Percentiles rank a stretch among this genome's conserved stretches.
Evolutionary conservation across 352 stramenopile species (phyloP).

Genomic region (Pythium graminicola): DNA sequence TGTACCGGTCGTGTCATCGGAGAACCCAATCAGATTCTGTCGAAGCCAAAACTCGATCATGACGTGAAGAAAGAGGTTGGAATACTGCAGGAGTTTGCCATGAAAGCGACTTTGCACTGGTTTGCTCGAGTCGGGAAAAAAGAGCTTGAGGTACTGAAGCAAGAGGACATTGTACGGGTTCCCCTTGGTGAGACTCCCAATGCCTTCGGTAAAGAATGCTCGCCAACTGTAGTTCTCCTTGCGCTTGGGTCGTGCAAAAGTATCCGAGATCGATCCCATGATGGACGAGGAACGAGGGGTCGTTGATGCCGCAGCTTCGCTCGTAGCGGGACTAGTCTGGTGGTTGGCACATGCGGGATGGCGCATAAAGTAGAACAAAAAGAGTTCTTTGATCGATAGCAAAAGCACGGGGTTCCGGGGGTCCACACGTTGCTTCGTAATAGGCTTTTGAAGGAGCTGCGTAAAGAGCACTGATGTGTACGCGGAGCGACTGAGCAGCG

Average conservation of each 20-base stretch:
- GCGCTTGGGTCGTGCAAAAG: slow-evolving; percentile 38
- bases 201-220: slow-evolving; percentile 58
- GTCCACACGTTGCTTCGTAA: slow-evolving; percentile 72
- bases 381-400: slow-evolving; percentile 81
- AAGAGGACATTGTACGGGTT: slow-evolving; percentile 84
- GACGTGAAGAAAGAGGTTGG: slow-evolving; percentile 79
- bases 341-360: slow-evolving; percentile 69
- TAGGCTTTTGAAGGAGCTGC: slow-evolving; percentile 74
- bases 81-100: slow-evolving; percentile 66
- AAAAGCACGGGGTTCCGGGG: slow-evolving; percentile 68
- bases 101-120: slow-evolving; percentile 70
- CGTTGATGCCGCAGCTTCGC: slow-evolving; percentile 7
- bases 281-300: slow-evolving; percentile 35
- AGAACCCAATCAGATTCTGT: slow-evolving; percentile 85
- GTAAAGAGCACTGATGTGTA: slow-evolving; percentile 70
- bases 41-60: slow-evolving; percentile 85
- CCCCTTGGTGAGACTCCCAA: slow-evolving; percentile 51
- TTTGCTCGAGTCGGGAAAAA: slow-evolving; percentile 57
- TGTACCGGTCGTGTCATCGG: slow-evolving; percentile 36
- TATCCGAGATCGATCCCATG: slow-evolving; percentile 42
- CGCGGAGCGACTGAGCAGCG: slow-evolving; percentile 57
- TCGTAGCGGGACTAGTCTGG: slow-evolving; percentile 31
- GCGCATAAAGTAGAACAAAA: slow-evolving; percentile 79
- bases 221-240: slow-evolving; percentile 63
- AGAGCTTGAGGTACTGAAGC: slow-evolving; percentile 74